Evolutionary conservation across 2,329 filamentous ascomycete species (phyloP), one percentile per base, ranked within the genome.

Genomic region (Paraconiothyrium brasiliense): DNA sequence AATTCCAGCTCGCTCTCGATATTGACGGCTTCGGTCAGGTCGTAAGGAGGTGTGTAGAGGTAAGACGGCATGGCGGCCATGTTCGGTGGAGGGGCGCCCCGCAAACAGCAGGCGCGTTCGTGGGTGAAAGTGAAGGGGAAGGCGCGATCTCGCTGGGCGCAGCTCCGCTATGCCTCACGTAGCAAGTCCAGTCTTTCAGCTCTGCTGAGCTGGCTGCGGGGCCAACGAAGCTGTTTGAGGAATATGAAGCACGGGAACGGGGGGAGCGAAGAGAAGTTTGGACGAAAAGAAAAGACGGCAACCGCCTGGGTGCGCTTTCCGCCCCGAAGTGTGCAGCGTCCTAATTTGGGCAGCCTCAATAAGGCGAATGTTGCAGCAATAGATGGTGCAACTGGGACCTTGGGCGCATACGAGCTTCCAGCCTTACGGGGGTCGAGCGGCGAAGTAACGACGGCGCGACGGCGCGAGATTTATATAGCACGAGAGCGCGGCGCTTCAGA

Each of bases 291-390:
- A 27, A 41, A 34, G 14, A 34, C n/a, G 34, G 32, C 34, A n/a
- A 24, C 32, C 6, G 34, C 9, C 6, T 37, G 34, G 20, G n/a
- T 48, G 24, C 30, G 46, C 46, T n/a, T 47, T 47, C 13, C 46
- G 35, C 35, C 22, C 20, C 34, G 34, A 22, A 39, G 6, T 8
- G 39, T n/a, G 41, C 16, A 10, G 27, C 8, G n/a, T 1, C 4
- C 54, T 27, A n/a, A 30, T 48, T 47, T 30, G 30, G 43, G 54
- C 54, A 30, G 39, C 39, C 52, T 14, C 24, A 54, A 27, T 4
- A 30, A 56, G 54, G 54, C 54, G 48, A 39, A 32, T 35, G 54
- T 48, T 56, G 43, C 54, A 47, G 54, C 41, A 47, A 48, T 8
- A 24, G 27, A 13, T 14, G 11, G 43, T 56, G 24, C 43, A 22